phyloP scores from a whole-genome alignment of 163 green algal species.

The Trebouxiophyceae sp. region DNA sequence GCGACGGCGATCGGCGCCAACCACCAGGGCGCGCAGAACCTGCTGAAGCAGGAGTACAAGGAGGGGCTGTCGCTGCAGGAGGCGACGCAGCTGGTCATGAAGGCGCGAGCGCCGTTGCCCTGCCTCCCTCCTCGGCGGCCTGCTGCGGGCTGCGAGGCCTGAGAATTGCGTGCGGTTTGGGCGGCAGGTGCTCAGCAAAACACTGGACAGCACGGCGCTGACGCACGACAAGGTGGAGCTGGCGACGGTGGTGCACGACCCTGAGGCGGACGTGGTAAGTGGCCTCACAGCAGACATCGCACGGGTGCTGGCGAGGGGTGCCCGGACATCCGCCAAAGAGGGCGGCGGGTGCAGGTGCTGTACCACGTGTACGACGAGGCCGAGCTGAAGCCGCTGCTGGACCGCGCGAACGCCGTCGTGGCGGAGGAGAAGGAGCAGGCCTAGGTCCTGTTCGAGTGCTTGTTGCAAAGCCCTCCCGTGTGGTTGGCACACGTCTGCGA shows the following conservation, averaged over 20 bases:
- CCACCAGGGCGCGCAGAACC: conserved; percentile 82
- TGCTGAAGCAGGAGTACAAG: conserved; percentile 95
- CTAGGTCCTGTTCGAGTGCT: too few species aligned
- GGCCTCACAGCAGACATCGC: neutral
- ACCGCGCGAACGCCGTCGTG: conserved; percentile 57
- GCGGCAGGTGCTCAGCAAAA: conserved; percentile 92
- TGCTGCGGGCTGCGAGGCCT: neutral
- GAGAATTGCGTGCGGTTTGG: too few species aligned
- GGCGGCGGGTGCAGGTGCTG: conserved; percentile 41
- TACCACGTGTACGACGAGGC: conserved; percentile 76
- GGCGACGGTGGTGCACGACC: conserved; percentile 55
- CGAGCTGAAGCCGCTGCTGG: conserved; percentile 81
- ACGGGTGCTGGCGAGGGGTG: too few species aligned
- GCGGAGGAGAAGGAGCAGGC: neutral
- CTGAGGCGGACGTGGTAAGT: conserved; percentile 36
- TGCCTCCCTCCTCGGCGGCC: neutral
- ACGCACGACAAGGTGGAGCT: conserved; percentile 95
- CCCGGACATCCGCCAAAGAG: neutral
- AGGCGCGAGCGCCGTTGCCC: conserved; percentile 14
- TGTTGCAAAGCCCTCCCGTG: too few species aligned
- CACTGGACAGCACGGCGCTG: conserved; percentile 95
- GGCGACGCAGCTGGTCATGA: conserved; percentile 57
- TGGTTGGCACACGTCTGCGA: too few species aligned
- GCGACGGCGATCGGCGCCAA: conserved; percentile 93
- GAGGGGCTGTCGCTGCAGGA: conserved; percentile 61